Base-by-base conservation (phyloP, 2,329 filamentous ascomycete species). In the Paecilomyces fulvus region DNA sequence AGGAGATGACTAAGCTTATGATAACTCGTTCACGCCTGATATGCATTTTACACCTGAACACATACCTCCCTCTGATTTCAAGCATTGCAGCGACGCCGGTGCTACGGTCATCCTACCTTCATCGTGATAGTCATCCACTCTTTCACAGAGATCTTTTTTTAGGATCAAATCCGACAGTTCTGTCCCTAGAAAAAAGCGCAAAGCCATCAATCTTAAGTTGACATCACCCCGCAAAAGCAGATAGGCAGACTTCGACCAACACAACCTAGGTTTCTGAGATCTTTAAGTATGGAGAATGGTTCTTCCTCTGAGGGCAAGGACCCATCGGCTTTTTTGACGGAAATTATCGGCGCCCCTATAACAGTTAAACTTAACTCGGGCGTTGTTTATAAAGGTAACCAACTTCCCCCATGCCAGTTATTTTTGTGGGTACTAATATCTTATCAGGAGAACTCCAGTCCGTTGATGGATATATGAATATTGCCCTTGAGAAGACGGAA, bases 381-480 rank as follows among this genome's bases (percentile, higher is more conserved):
- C 55, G 91, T 96, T 59, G 86, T 97, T 60, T 99, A 96, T 82
- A 96, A 94, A 83, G 94, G 92, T 92, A 67, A 67, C 43, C 63
- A 53, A 8, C 9, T 11, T 20, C 43, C 51, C 30, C 51, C 30
- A 12, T 55, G 31, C 46, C 23, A 23, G 14, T 48, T 43, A 21
- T 37, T 14, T 31, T 57, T 46, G 30, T 14, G 49, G 10, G 33
- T 52, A 49, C 55, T 57, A 55, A 53, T 31, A 58, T 59, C n/a
- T 49, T 17, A 31, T 17, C 60, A 96, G 92, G 94, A 64, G 91
- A 96, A 72, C 82, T 97, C 37, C 92, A 97, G 72, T 96, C 92
- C 0, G 92, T 99, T 52, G 94, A 99, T 73, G 94, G 94, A 54
- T 99, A 97, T 77, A 99, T 99, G 94, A 99, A 99, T 77, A 96